phyloP scores from a whole-genome alignment of 192 early-diverging fungal species.

The Dissophora globulifera region DNA sequence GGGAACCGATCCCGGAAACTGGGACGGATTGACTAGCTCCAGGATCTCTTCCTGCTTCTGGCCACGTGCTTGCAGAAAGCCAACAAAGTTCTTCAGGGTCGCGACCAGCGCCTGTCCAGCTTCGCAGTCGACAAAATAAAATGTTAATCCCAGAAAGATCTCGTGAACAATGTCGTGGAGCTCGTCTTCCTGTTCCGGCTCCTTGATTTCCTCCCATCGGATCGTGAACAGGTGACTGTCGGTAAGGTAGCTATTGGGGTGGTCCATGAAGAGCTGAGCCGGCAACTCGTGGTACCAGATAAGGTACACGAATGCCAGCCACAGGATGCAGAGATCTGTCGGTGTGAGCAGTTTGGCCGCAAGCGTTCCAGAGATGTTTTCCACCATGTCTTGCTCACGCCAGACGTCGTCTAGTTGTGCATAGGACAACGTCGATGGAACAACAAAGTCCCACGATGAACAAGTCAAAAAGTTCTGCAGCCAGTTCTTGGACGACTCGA shows the following conservation, averaged over 20 bases:
- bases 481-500: slow-evolving; percentile 44
- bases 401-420: slow-evolving; percentile 33
- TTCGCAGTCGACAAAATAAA: slow-evolving; percentile 33
- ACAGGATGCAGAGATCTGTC: slow-evolving; percentile 36
- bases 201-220: slow-evolving; percentile 24
- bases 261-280: slow-evolving; percentile 18
- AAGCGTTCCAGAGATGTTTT: slow-evolving; percentile 27
- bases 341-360: slow-evolving; percentile 19
- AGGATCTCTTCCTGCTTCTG: slow-evolving; percentile 23
- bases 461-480: slow-evolving; percentile 43
- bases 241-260: slow-evolving; percentile 28
- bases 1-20: slow-evolving; percentile 16
- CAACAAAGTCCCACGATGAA: slow-evolving; percentile 11
- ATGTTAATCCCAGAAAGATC: slow-evolving; percentile 41
- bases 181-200: slow-evolving; percentile 28
- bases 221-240: slow-evolving; percentile 24
- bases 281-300: slow-evolving; percentile 50
- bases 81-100: slow-evolving; percentile 39
- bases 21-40: slow-evolving; percentile 23
- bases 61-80: slow-evolving; percentile 31
- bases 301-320: slow-evolving; percentile 39
- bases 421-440: slow-evolving; percentile 18
- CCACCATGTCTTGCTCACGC: slow-evolving; percentile 36
- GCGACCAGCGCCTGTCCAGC: slow-evolving; percentile 23
- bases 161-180: slow-evolving; percentile 40